phyloP scores from a whole-genome alignment of 257 asterid genomes.

The Verbascum thapsus region DNA sequence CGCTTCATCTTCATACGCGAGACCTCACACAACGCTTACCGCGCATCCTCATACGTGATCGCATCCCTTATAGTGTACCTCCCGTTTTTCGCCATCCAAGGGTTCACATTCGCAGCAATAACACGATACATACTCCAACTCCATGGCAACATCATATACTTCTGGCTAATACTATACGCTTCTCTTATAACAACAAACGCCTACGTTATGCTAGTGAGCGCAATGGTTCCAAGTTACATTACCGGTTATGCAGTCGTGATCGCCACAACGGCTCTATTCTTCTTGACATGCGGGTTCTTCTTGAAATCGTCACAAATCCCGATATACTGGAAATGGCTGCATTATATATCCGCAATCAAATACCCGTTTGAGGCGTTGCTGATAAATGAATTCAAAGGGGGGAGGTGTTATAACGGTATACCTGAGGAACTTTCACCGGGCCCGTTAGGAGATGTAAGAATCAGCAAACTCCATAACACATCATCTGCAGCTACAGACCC shows the following conservation, averaged over 20 bases:
- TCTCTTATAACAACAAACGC: slow-evolving; percentile 87
- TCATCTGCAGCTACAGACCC: slow-evolving; percentile 24
- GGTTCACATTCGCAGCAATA: slow-evolving; percentile 71
- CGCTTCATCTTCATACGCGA: slow-evolving; percentile 86
- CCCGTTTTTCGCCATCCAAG: slow-evolving; percentile 83
- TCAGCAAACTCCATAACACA: slow-evolving; percentile 62
- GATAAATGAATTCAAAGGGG: slow-evolving; percentile 76
- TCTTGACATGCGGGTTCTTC: slow-evolving; percentile 88
- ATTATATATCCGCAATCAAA: slow-evolving; percentile 83
- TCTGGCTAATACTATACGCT: slow-evolving; percentile 77
- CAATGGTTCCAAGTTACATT: slow-evolving; percentile 81
- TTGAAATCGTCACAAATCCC: slow-evolving; percentile 76
- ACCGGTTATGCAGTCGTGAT: slow-evolving; percentile 89
- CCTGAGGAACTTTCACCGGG: slow-evolving; percentile 69
- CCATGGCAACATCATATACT: slow-evolving; percentile 44
- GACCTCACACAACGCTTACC: slow-evolving; percentile 81
- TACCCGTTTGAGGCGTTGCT: slow-evolving; percentile 88
- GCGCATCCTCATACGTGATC: slow-evolving; percentile 79
- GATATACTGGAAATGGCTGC: slow-evolving; percentile 71
- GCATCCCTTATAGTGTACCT: slow-evolving; percentile 86
- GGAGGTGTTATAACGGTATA: slow-evolving; percentile 54
- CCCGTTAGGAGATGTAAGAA: slow-evolving; percentile 67
- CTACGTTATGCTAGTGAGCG: slow-evolving; percentile 85
- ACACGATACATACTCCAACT: slow-evolving; percentile 58
- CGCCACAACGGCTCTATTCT: slow-evolving; percentile 89